A percentile compares a stretch with the other conserved stretches of the same genome.
Conservation (phyloP, 768 basidiomycete species). For the Mycena galericulata region DNA sequence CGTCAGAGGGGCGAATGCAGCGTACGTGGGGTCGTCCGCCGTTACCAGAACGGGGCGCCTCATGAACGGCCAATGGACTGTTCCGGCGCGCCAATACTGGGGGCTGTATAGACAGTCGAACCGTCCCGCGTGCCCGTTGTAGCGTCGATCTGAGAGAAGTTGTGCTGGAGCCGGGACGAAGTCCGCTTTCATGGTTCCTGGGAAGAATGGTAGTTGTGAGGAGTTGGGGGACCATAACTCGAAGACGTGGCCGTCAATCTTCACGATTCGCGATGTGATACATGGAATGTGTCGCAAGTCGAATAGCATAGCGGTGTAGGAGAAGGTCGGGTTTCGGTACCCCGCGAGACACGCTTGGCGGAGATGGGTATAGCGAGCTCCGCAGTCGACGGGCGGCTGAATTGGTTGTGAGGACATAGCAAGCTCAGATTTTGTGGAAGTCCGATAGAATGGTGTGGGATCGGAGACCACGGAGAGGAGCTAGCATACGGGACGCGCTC, state of each 20-base stretch:
- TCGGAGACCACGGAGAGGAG: no score
- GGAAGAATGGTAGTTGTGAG: background rate
- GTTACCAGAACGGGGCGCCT: background rate
- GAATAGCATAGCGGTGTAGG: background rate
- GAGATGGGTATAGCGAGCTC: background rate
- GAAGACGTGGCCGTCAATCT: background rate
- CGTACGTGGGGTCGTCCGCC: background rate
- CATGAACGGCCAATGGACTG: background rate
- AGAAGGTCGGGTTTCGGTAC: background rate
- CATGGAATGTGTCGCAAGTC: background rate
- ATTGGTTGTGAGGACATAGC: no score
- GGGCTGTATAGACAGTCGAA: background rate
- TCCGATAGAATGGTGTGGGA: no score
- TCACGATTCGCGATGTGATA: background rate
- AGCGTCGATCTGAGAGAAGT: background rate
- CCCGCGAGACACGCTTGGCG: background rate
- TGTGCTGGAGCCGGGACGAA: background rate
- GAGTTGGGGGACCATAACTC: constrained; percentile 1
- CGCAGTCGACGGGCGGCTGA: background rate
- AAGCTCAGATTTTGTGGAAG: no score
- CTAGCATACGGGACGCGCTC: no score
- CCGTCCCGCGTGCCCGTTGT: background rate
- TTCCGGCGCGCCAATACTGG: background rate
- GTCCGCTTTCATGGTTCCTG: background rate
- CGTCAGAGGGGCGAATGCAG: background rate